Evolutionary conservation across 441 rosid genomes (phyloP), one percentile per base, ranked within the genome.

Genomic region (Erysimum pusillum): DNA sequence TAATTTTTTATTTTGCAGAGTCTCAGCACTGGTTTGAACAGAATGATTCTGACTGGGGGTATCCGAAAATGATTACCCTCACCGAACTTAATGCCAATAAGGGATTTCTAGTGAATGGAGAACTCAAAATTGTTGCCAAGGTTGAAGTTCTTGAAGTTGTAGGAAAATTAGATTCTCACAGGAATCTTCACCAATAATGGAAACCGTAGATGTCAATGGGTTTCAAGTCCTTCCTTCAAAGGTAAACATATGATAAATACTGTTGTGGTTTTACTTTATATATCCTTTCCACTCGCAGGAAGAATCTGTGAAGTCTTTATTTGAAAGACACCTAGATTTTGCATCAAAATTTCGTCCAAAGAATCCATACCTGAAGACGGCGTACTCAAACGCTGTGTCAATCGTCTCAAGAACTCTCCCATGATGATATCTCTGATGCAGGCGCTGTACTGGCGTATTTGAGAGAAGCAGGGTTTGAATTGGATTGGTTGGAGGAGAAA

Each of bases 401-500:
- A 17, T 35, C 63, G 2, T 28, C 53, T 45, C 42, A 22, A 34
- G 56, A 42, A 31, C 7, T 69, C 36, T 69, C 74, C 4, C 17
- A 31, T 15, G 42, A 57, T 14, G 56, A 15, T 41, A 0, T 69
- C 6, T 25, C 31, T 31, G 14, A 17, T 12, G 28, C 17, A 17
- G 25, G 14, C 4, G 15, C 36, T 45, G 28, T 44, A 9, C 39
- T 70, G 44, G 6, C 11, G 3, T 18, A 41, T 14, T 7, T 70
- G 52, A 60, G 2, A 34, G 2, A n/a, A n/a, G 65, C 41, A 17
- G 65, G 74, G 13, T 42, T 70, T 60, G 2, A 44, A 31, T 12
- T 57, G 35, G 74, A 70, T 35, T 70, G 65, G 66, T 45, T 57
- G 39, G 63, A 70, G 52, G 17, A 42, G 53, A 70, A 44, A 22